Conservation (phyloP, 1,284 basidiomycete genomes). For the Ceratobasidium sp. region DNA sequence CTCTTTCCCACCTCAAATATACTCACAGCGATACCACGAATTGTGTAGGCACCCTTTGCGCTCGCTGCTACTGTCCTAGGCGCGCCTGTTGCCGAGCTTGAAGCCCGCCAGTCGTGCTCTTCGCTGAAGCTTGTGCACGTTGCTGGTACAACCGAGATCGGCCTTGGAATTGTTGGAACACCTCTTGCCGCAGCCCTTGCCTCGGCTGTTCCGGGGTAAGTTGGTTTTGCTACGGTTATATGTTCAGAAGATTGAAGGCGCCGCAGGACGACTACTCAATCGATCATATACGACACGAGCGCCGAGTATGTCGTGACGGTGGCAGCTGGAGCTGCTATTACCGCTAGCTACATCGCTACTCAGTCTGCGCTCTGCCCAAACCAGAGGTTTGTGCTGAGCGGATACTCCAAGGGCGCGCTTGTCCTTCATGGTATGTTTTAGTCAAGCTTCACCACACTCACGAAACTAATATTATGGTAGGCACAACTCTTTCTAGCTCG, state of each 20-base stretch:
- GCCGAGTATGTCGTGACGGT: conserved; percentile 28
- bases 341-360: conserved; percentile 1
- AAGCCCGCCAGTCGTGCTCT: conserved; percentile 23
- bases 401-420: conserved; percentile 31
- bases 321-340: conserved; percentile 7
- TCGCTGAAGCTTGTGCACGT: conserved; percentile 14
- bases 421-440: conserved; percentile 22
- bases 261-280: conserved; percentile 9
- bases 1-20: too few relatives aligned
- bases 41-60: neutral
- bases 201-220: conserved; percentile 17
- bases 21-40: too few relatives aligned
- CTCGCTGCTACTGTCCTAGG: neutral
- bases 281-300: conserved; percentile 17
- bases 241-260: neutral
- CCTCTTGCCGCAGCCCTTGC: conserved; percentile 25
- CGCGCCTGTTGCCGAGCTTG: conserved; percentile 9
- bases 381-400: conserved; percentile 24
- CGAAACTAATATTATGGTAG: neutral
- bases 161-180: conserved; percentile 19
- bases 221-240: neutral
- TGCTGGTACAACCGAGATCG: conserved; percentile 17
- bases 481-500: neutral
- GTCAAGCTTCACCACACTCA: neutral
- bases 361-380: conserved; percentile 1